Evolutionary conservation across 2,329 filamentous ascomycete genomes (phyloP), one percentile per base, ranked within the genome.

Genomic region (Aspergillus ustus): DNA sequence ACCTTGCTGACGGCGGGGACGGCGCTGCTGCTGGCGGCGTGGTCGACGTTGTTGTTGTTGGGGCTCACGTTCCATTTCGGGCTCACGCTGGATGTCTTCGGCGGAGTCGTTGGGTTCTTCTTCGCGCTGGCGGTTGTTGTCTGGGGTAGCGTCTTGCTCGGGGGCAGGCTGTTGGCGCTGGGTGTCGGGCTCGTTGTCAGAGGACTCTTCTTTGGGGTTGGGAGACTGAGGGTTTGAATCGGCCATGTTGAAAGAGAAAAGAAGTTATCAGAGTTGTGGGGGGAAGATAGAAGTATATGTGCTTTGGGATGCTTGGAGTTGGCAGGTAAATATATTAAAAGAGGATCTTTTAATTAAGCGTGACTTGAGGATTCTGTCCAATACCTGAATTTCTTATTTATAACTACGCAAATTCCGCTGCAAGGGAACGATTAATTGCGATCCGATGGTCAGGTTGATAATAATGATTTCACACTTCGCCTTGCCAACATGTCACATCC

Each of bases 61-160:
- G 4, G 52, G 57, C 17, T 56, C 6, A 17, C 28, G 52, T 5
- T 83, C 84, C 60, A 84, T 80, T 65, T 86, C 83, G 69, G 46
- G 49, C 49, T 52, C 15, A 68, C 84, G 82, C 6, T 82, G 76
- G 64, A 84, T 77, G 51, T 82, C 83, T 69, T 87, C 85, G 31
- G 80, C 80, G 65, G 72, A 74, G 59, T 75, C 73, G 66, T 73
- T 48, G 49, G 22, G 78, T 69, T 78, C 73, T 62, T 77, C 77
- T 60, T 45, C 8, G 31, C 51, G 52, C 37, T 45, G 52, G 19
- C 37, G 51, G 19, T 65, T 82, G 73, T 60, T 74, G 78, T 67
- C 82, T 76, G 50, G 74, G 75, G 63, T 83, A 76, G 46, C 78
- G 80, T 59, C 80, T 77, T 57, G 75, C 65, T 58, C 75, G 59